Base-by-base conservation (phyloP, 2,329 filamentous ascomycete species). In the Penicillium sumatraense region DNA sequence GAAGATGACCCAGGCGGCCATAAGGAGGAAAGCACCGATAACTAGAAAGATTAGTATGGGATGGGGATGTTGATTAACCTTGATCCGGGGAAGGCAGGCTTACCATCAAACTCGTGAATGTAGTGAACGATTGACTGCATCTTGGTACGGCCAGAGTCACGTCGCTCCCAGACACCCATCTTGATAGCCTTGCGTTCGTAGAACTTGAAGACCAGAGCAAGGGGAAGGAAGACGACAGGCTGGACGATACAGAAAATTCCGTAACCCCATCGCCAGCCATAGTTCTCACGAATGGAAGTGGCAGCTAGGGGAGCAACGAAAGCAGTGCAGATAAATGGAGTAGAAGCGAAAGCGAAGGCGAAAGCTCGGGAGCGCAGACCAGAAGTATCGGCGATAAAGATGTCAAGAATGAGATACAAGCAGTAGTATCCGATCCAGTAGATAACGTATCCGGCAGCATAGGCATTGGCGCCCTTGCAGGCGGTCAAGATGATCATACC, bases 361-460 rank as follows among this genome's bases (percentile, higher is more conserved):
- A 89, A 79, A 21, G 82, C 82, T 59, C 86, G 78, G 61, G 87
- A 86, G 41, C 79, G 79, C 44, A 89, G 75, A 1, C 79, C 78
- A 0, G 86, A 84, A 0, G 85, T 86, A 64, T 89, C 86, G 18
- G 86, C 84, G 48, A 86, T 79, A 64, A 89, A 84, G 36, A 89
- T 79, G 46, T 78, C 78, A 0, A 87, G 70, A 26, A 80, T 81
- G 59, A 85, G 84, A 27, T 77, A 76, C 3, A 88, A 73, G 3
- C 82, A 83, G 29, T 81, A 77, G 56, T 78, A 68, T 3, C 86
- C 86, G 27, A 87, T 79, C 68, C 79, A 80, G 66, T 86, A 88
- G 51, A 89, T 81, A 0, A 87, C 82, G 33, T 86, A 81, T 2
- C 84, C 86, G 16, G 84, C 83, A 13, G 85, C 83, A 65, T 86